Base-by-base conservation (phyloP, 805 yeast species). In the Candida gorgasii region DNA sequence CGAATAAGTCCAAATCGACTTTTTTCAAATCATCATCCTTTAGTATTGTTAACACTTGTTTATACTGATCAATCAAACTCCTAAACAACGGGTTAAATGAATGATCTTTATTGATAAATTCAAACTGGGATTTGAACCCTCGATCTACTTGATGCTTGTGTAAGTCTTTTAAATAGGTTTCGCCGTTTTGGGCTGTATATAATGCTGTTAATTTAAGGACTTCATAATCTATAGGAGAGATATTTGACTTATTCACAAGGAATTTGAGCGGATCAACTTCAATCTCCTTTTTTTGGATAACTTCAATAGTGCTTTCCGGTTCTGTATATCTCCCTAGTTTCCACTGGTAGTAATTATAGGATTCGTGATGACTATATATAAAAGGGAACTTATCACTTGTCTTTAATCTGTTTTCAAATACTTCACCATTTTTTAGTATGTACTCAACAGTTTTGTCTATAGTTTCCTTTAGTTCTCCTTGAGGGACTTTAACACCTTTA, bases 391-490 rank as follows among this genome's bases (percentile, higher is more conserved):
- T 79, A 12, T 66, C 59, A 48, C 81, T 80, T 27, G 63, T 67
- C 13, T 63, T 62, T 43, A 87, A 73, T 38, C 84, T 66, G 8
- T 67, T 65, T 52, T 83, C 93, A 61, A 88, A 86, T 1, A 75
- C 65, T 1, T 58, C 53, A 0, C 96, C 96, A 54, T 87, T 85
- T 47, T 84, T 70, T 20, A 64, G 51, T 5, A 89, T 88, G 53
- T 84, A 87, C 3, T 69, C 76, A 0, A 84, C 89, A 0, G 96
- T 86, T 54, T 84, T 86, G 39, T 78, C 81, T 14, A 90, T 82
- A 14, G 78, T 72, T 12, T 72, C 72, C 47, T 67, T 62, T 5
- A 74, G 52, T 9, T 73, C 71, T 7, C 67, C 75, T 2, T 86
- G 82, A 0, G 89, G 89, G 22, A 54, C 42, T 31, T n/a, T 14